Conservation (phyloP, 257 asterid species). For the Solanum appendiculatum region DNA sequence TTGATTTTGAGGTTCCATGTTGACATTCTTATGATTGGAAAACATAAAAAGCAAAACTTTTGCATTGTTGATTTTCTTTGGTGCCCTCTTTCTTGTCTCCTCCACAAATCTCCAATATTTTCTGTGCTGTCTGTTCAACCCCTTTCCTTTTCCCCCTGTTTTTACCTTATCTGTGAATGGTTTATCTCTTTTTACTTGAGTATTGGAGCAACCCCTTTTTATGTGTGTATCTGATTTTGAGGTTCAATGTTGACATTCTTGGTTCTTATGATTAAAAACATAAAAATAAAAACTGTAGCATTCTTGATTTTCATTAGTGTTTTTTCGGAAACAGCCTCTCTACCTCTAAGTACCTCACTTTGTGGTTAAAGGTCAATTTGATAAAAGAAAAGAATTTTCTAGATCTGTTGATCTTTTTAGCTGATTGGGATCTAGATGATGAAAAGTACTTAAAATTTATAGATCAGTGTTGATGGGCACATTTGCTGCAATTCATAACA, state of each 20-base stretch:
- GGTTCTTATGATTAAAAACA: background rate
- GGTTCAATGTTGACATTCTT: background rate
- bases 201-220: background rate
- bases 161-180: background rate
- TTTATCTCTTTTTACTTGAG: background rate
- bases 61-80: background rate
- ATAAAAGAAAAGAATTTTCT: background rate
- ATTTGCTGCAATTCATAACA: background rate
- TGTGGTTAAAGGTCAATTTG: background rate
- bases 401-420: background rate
- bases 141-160: background rate
- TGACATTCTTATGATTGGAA: background rate
- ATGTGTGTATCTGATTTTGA: background rate
- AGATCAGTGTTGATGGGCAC: background rate
- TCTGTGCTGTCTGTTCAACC: background rate
- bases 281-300: background rate
- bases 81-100: background rate
- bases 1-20: background rate
- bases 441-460: background rate
- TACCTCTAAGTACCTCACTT: background rate
- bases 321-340: accelerated
- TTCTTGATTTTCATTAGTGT: background rate
- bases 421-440: background rate
- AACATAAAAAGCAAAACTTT: background rate
- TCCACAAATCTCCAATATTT: background rate